Percentiles rank a stretch among this genome's conserved stretches.
phyloP scores from a whole-genome alignment of 805 yeast genomes.

The Wickerhamomyces alni region DNA sequence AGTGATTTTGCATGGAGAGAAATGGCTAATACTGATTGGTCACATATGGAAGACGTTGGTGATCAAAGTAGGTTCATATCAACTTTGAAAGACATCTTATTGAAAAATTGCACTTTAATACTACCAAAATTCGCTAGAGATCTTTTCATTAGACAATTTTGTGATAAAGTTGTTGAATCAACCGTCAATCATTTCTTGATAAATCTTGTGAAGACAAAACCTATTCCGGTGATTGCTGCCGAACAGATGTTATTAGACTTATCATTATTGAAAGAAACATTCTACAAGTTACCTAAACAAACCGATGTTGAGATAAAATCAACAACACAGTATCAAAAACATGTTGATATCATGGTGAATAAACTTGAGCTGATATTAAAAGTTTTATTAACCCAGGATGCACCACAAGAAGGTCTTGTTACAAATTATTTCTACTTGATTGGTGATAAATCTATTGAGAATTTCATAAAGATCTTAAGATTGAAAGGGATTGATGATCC shows the following conservation, averaged over 20 bases:
- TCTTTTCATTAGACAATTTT: slow-evolving; percentile 62
- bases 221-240: slow-evolving; percentile 61
- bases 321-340: slow-evolving; percentile 31
- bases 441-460: slow-evolving; percentile 55
- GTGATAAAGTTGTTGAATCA: slow-evolving; percentile 70
- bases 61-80: slow-evolving; percentile 68
- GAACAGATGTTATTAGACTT: slow-evolving; percentile 80
- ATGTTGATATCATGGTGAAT: slow-evolving; percentile 35
- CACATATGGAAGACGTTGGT: slow-evolving; percentile 50
- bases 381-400: slow-evolving; percentile 53
- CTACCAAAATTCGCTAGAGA: slow-evolving; percentile 61
- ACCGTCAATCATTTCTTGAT: slow-evolving; percentile 49
- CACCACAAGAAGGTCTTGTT: slow-evolving; percentile 62
- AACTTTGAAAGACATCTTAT: slow-evolving; percentile 45
- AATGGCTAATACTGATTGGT: slow-evolving; percentile 74
- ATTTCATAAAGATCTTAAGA: slow-evolving; percentile 59
- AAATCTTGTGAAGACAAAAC: slow-evolving; percentile 56
- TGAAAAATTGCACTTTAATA: slow-evolving; percentile 39
- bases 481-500: slow-evolving; percentile 47
- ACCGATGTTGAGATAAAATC: slow-evolving; percentile 11
- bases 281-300: slow-evolving; percentile 25
- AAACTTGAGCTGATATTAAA: slow-evolving; percentile 61
- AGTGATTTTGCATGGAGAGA: slow-evolving; percentile 77
- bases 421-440: slow-evolving; percentile 60
- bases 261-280: slow-evolving; percentile 51